Evolutionary conservation across 106 monocot genomes (phyloP).

Genomic region (Vanilla planifolia): DNA sequence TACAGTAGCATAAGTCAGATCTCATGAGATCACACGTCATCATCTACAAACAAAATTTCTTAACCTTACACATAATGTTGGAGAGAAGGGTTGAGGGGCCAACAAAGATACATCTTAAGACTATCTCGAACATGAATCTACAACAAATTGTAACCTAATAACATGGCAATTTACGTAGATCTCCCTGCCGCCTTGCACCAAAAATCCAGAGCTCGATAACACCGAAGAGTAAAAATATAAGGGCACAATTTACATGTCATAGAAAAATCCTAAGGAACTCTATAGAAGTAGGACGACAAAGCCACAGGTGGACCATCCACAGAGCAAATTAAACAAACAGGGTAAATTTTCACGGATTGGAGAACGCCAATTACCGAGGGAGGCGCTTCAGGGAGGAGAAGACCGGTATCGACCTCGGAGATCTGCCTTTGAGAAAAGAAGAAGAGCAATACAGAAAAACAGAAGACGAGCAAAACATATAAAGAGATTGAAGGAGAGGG

Average conservation of each 20-base stretch:
- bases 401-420: background rate
- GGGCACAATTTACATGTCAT: background rate
- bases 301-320: background rate
- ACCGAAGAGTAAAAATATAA: background rate
- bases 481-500: background rate
- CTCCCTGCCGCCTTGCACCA: background rate
- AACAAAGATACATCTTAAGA: no score
- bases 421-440: constrained; percentile 4
- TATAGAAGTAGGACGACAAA: background rate
- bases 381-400: background rate
- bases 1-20: no score
- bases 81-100: no score
- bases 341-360: no score
- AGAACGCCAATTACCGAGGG: no score
- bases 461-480: background rate
- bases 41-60: no score
- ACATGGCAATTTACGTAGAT: background rate
- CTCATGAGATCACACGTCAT: no score
- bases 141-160: background rate
- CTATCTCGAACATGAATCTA: no score
- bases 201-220: background rate
- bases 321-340: background rate
- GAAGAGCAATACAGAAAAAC: background rate
- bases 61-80: no score
- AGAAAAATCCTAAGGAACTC: background rate